Base-by-base conservation (phyloP, 129 eudicot species). In the Centaurea solstitialis region DNA sequence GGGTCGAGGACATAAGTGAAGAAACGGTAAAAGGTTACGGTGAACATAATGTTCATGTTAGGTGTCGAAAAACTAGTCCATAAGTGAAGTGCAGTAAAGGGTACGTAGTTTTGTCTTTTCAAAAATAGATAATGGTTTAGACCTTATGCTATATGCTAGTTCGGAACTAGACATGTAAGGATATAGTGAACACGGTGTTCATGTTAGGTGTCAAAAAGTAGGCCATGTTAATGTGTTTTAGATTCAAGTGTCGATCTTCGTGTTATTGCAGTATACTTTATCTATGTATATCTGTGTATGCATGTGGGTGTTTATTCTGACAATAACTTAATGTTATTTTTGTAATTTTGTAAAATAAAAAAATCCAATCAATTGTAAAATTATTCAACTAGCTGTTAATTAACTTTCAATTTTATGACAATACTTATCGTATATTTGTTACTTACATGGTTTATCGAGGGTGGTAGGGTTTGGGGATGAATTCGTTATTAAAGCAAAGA, bases 1-100 rank as follows among this genome's bases (percentile, higher is more conserved):
- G 78, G 88, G 88, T 77, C 66, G 82, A 35, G 88, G 88, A 4
- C 88, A 85, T 68, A 85, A 85, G 81, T 85, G 84, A 76, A 37
- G 9, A 0, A 0, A 64, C 9, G 59, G 68, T 71, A 77, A 9
- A 77, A 71, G 68, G 74, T 38, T 73, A 43, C 18, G 43, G 20
- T 69, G 38, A 75, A 24, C 50, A 8, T 57, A n/a, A n/a, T 45
- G 81, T 67, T 24, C 43, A 11, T 43, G 39, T 67, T 73, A 77
- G 43, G 75, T 13, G 68, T 80, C n/a, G 81, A 76, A 62, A 68
- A 68, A 30, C 76, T 79, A 79, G 83, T 40, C 61, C 28, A 53
- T 47, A 85, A 85, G 84, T 85, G 84, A 76, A 33, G 7, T 11
- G 23, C 28, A 47, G 73, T 70, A 82, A 9, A 82, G 59, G 67